Evolutionary conservation across 139 green algal species (phyloP).

Genomic region (Pseudopediastrum boryanum): DNA sequence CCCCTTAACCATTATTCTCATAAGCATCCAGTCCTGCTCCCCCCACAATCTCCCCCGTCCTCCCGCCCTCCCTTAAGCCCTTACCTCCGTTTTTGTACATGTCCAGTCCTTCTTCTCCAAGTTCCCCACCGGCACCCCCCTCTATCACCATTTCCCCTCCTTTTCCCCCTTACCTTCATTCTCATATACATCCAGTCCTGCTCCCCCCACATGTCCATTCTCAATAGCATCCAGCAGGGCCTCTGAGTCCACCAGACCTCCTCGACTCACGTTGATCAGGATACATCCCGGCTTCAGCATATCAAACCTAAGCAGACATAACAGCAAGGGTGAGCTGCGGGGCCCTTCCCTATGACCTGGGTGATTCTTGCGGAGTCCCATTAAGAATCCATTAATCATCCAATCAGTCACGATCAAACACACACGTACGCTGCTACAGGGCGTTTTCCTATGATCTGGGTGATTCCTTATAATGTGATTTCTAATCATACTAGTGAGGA

Average conservation of each 20-base stretch:
- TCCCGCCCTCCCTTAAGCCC: neutral
- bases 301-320: slow-evolving; percentile 49
- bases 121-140: neutral
- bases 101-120: neutral
- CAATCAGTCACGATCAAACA: no score
- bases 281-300: slow-evolving; percentile 70
- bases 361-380: no score
- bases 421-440: no score
- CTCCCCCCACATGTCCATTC: slow-evolving; percentile 52
- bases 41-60: neutral
- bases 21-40: neutral
- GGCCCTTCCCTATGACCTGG: neutral
- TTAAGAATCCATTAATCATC: no score
- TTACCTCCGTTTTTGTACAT: slow-evolving; percentile 45
- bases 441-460: no score
- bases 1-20: neutral
- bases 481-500: no score
- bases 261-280: slow-evolving; percentile 76
- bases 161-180: slow-evolving; percentile 43
- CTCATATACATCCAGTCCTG: slow-evolving; percentile 72
- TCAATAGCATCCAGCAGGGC: slow-evolving; percentile 69
- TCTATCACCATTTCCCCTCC: neutral
- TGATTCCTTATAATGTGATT: no score
- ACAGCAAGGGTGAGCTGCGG: neutral
- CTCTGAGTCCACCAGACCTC: slow-evolving; percentile 77